Base-by-base conservation (phyloP, 495 filamentous ascomycete species). In the Choiromyces venosus region DNA sequence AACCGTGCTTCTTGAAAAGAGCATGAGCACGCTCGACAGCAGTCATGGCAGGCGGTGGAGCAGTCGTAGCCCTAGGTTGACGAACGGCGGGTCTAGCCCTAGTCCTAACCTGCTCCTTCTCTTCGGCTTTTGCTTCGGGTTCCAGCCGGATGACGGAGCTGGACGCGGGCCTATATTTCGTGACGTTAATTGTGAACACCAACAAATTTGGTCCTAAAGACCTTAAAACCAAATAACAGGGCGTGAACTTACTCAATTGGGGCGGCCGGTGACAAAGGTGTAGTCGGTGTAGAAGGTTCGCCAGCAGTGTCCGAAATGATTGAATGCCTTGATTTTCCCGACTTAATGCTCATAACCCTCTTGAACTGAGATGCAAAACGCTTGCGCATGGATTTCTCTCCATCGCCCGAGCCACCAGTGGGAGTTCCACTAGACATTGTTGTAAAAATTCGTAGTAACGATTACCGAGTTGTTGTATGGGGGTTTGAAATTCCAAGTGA, bases 1-100 rank as follows among this genome's bases (percentile, higher is more conserved):
- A 46, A 12, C 76, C 76, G 70, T 81, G 80, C 66, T 81, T 81
- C 74, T 81, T 79, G 74, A 81, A 81, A 12, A 81, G 71, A 42
- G 78, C 80, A 37, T 81, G 73, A 33, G 79, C 79, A 42, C 80
- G 80, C 61, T 81, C 79, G 18, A 71, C 74, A 8, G 79, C 67
- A 37, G 79, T 68, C 67, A 77, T 66, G 33, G 66, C 67, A 65
- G 76, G 79, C 39, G 80, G 79, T 35, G 76, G 76, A 4, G 69
- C 29, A 7, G 71, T 38, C 18, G 75, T 67, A 64, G 64, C 61
- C 44, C 76, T 78, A 2, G 79, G 75, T 25, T 73, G 69, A 42
- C 72, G 69, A 39, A 67, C 40, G 29, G 73, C 37, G 18, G 70
- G 66, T 16, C 25, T 61, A 16, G 25, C 16, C 52, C 52, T 25